Evolutionary conservation across 2,329 filamentous ascomycete genomes (phyloP).

Genomic region (Coniella vitis): DNA sequence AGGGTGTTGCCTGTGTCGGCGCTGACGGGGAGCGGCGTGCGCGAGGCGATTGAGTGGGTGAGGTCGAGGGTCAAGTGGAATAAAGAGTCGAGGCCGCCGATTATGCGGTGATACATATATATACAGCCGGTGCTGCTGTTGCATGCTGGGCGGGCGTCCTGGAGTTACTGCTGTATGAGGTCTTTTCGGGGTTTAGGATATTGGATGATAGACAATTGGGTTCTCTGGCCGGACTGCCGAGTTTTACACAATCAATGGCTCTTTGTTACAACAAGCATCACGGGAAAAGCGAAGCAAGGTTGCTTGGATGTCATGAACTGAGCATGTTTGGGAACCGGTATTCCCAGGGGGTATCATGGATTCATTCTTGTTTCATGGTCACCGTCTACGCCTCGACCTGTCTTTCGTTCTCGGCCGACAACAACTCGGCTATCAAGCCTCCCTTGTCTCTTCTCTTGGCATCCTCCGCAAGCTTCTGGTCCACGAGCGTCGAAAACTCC

Average conservation of each 20-base stretch:
- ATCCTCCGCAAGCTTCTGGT: slow-evolving; percentile 69
- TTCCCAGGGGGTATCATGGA: slow-evolving; percentile 31
- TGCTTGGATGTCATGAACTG: neutral
- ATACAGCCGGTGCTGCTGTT: neutral
- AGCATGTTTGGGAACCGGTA: neutral
- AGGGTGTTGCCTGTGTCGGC: slow-evolving; percentile 87
- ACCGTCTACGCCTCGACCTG: slow-evolving; percentile 25
- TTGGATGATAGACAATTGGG: no score
- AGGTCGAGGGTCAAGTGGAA: slow-evolving; percentile 92
- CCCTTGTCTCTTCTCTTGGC: slow-evolving; percentile 70
- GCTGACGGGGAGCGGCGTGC: slow-evolving; percentile 79
- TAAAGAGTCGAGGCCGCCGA: slow-evolving; percentile 82
- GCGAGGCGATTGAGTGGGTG: slow-evolving; percentile 96
- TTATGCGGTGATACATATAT: slow-evolving; percentile 65
- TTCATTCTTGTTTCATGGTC: slow-evolving; percentile 4
- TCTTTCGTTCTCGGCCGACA: slow-evolving; percentile 79
- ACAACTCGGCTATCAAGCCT: slow-evolving; percentile 66
- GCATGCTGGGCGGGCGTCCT: slow-evolving; percentile 1
- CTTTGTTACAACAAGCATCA: neutral
- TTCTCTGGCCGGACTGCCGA: no score
- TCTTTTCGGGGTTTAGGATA: no score
- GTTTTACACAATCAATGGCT: no score
- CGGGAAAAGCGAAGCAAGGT: neutral
- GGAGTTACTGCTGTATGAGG: neutral
- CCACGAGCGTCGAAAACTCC: slow-evolving; percentile 68